phyloP scores from a whole-genome alignment of 306 rosid genomes.

The Mucuna pruriens region DNA sequence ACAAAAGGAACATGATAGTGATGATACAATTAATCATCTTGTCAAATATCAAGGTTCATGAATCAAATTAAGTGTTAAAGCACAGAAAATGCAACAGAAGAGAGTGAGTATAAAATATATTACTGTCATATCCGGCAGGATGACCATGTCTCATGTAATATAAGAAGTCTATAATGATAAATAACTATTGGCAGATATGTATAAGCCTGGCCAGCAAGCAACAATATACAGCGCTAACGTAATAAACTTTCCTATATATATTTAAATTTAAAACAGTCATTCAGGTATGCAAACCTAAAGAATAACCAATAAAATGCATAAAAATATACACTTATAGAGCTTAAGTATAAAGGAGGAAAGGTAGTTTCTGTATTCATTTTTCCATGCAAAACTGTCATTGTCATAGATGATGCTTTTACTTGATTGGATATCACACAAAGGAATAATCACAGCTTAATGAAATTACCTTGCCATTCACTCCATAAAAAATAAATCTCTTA shows the following conservation, averaged over 20 bases:
- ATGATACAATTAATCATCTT: not conserved
- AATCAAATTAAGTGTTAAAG: not conserved
- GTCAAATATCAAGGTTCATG: not conserved
- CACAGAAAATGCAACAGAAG: not conserved
- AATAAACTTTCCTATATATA: not conserved
- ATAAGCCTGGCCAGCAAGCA: not conserved
- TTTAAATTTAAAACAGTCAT: not conserved
- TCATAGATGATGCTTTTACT: not conserved
- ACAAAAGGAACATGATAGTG: not conserved
- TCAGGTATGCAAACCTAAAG: not conserved
- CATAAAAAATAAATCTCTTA: not conserved
- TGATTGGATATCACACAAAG: conserved; percentile 6
- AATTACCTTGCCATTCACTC: not conserved
- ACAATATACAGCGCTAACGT: not conserved
- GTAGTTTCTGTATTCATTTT: not conserved
- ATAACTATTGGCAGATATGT: not conserved
- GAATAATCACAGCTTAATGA: not conserved
- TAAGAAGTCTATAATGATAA: not conserved
- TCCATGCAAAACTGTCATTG: not conserved
- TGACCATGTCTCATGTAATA: not conserved
- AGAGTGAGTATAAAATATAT: not conserved
- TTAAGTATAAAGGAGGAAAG: not conserved
- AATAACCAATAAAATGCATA: not conserved
- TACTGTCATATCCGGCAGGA: conserved; percentile 3
- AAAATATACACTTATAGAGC: not conserved